Evolutionary conservation across 2,329 filamentous ascomycete species (phyloP), one percentile per base, ranked within the genome.

Genomic region (Penicillium crustosum): DNA sequence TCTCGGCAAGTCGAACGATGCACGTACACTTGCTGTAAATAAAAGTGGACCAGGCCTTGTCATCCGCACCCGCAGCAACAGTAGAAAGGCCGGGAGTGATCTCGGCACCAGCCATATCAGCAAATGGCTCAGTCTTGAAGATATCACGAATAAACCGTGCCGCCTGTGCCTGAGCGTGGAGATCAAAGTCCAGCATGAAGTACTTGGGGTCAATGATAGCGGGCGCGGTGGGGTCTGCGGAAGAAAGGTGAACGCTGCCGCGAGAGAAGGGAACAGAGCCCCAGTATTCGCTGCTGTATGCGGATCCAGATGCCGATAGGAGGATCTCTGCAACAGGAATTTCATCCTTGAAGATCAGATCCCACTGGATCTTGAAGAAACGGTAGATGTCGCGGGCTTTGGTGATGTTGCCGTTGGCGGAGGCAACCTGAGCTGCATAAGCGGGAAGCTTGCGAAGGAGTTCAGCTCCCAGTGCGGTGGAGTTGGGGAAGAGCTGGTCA

Each of bases 151-250:
- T 65, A 2, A 69, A 64, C 5, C 67, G 64, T 4, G 64, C 65
- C 12, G 63, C 62, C 39, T 70, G 58, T 3, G 61, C 38, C 33
- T 68, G 60, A 6, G 67, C 49, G 9, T 63, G 58, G 8, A 66
- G 38, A 49, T 74, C 71, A 47, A 66, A 68, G 15, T 66, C 67
- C 27, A 72, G 53, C 62, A 69, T 65, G 39, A 68, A 68, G 53
- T 69, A 74, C 19, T 71, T 68, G 3, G 72, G 70, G 49, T 73
- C 68, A 35, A 73, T 68, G n/a, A 19, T 41, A 4, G 68, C 63
- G 29, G 62, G 41, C 5, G 50, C 61, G 2, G 56, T 54, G 6
- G 72, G 66, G 27, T 70, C 61, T 10, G 65, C 53, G 5, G 68
- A 71, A 10, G 57, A 50, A 31, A 74, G 68, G 45, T 72, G 72